Base-by-base conservation (phyloP, 441 rosid species). In the Adansonia madagascariensis region DNA sequence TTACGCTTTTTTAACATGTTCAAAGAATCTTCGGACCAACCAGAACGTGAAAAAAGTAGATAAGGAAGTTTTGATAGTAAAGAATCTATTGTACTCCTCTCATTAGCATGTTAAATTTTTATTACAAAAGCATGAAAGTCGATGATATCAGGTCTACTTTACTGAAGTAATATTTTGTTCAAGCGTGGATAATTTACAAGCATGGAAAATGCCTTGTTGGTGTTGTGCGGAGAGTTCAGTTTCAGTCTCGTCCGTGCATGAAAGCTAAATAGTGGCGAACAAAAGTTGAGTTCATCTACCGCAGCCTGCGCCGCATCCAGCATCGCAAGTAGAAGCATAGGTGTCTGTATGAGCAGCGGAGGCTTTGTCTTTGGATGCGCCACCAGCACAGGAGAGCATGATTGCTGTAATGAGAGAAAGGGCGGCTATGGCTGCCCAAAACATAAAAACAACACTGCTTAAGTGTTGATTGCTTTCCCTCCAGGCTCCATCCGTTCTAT, bases 221-320 rank as follows among this genome's bases (percentile, higher is more conserved):
- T 39, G 5, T 39, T 39, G 43, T 39, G 43, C 43, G 5, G 43
- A 39, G 43, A 0, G 35, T 27, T 27, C 3, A 27, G 35, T 4
- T 49, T 4, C 43, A 43, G n/a, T 52, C 12, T 8, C 20, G 44
- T 52, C 31, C 62, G 20, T 71, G 61, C 46, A 71, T 5, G 12
- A 31, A n/a, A 24, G 27, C 27, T 70, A 9, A 60, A 15, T 43
- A 8, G 8, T 8, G 3, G 71, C 1, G 3, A 3, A 17, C 14
- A 66, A 24, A 3, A 4, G 43, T 15, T 57, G 11, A 24, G 8
- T 66, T 86, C 69, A 87, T 0, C 81, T 92, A 49, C 95, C 91
- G 72, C 92, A 91, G 35, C 79, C 89, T 1, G 79, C 84, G 0
- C 90, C 88, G 12, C 93, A 88, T 0, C 78, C 89, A 9, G 83